Conservation (phyloP, 371 early-diverging fungal genomes). For the Caulochytrium protostelioides region DNA sequence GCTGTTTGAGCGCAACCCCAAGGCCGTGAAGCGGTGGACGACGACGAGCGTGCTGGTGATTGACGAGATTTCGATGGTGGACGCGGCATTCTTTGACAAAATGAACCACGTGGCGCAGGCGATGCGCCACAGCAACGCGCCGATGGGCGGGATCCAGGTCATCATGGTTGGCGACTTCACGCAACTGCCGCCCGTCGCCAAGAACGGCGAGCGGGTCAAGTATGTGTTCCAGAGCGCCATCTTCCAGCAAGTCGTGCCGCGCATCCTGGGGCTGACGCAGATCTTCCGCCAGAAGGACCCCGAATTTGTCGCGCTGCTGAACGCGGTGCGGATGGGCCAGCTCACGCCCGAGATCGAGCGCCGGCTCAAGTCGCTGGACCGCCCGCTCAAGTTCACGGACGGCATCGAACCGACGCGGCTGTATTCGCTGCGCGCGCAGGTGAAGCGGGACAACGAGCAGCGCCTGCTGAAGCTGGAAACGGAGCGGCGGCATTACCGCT, state of each 20-base stretch:
- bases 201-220: constrained; percentile 6
- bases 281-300: constrained; percentile 29
- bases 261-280: constrained; percentile 24
- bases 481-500: neutral
- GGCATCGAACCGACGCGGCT: constrained; percentile 55
- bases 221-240: constrained; percentile 53
- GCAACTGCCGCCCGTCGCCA: constrained; percentile 58
- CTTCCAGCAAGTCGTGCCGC: constrained; percentile 34
- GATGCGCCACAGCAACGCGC: constrained; percentile 20
- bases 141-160: constrained; percentile 79
- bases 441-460: constrained; percentile 40
- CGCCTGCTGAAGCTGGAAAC: constrained; percentile 26
- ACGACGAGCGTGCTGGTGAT: constrained; percentile 47
- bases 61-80: constrained; percentile 85
- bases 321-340: constrained; percentile 39
- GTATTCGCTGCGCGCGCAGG: constrained; percentile 46
- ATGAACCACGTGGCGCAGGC: constrained; percentile 46
- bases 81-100: constrained; percentile 53
- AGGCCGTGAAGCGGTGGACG: constrained; percentile 31
- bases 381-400: constrained; percentile 21
- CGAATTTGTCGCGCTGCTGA: constrained; percentile 6
- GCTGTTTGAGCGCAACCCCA: constrained; percentile 13
- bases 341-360: constrained; percentile 24
- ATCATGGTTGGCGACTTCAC: constrained; percentile 74
- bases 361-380: constrained; percentile 21